Base-by-base conservation (phyloP, 805 yeast genomes). In the Wickerhamiella nectarea region DNA sequence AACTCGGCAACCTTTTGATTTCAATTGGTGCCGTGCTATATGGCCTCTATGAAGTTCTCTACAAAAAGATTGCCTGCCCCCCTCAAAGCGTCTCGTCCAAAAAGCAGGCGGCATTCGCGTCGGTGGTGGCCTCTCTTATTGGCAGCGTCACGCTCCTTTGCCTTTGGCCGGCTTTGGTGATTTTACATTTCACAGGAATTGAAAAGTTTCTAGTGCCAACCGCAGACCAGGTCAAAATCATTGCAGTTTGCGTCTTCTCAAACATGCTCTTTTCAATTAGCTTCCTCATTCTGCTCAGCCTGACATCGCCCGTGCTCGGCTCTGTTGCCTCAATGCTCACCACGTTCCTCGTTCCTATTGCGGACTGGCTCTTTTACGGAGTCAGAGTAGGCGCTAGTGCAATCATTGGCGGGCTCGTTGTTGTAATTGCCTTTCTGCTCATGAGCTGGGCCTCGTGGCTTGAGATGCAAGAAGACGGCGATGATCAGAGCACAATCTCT, bases 261-360 rank as follows among this genome's bases (percentile, higher is more conserved):
- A 85, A 85, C 57, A 63, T 82, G 50, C 52, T 72, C 1, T 84
- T 81, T 58, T 77, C 84, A 29, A 78, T 80, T 6, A 67, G 80
- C 25, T 84, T 85, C 52, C 66, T 84, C 46, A 71, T 85, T 2
- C 63, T 84, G 50, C 81, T 84, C 81, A 78, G 94, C 0, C 68
- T 84, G 45, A 84, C 95, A 0, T 77, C 82, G 3, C 95, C 95
- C 0, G 94, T 85, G 1, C 64, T 85, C 35, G 80, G 91, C 1
- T 59, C 67, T n/a, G 75, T 72, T 6, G 69, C 79, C 26, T 73
- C 85, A 0, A 63, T 84, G 46, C 68, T 84, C 39, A 82, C 94
- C 0, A 85, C 86, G 17, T 70, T 84, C 49, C 59, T 84, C 43
- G 91, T 85, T 36, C 94, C 94, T 0, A 41, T 81, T 1, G 76